phyloP scores from a whole-genome alignment of 2,329 filamentous ascomycete species.

The Cladophialophora bantiana region DNA sequence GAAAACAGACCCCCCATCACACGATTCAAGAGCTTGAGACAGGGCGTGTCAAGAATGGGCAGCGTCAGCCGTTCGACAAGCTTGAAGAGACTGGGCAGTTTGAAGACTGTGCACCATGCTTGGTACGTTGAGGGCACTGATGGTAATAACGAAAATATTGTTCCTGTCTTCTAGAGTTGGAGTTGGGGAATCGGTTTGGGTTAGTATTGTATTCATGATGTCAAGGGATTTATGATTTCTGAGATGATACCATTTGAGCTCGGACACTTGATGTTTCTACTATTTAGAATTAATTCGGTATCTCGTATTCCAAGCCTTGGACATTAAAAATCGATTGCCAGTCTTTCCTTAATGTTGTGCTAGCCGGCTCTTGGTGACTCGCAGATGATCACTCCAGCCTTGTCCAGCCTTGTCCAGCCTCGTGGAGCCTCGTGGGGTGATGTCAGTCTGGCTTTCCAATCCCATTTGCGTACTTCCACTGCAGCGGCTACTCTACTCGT shows the following conservation, averaged over 20 bases:
- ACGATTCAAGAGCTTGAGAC: slow-evolving; percentile 40
- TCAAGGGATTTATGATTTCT: slow-evolving; percentile 25
- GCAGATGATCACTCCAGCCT: background rate
- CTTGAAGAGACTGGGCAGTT: slow-evolving; percentile 82
- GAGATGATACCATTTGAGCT: slow-evolving; percentile 15
- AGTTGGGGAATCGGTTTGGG: slow-evolving; percentile 2
- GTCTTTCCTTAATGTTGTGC: too few relatives aligned
- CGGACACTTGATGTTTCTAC: slow-evolving; percentile 4
- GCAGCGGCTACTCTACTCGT: too few relatives aligned
- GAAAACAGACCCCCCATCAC: slow-evolving; percentile 36
- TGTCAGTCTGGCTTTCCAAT: slow-evolving; percentile 19
- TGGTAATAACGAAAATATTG: slow-evolving; percentile 37
- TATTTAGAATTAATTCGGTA: slow-evolving; percentile 12
- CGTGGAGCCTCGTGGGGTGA: slow-evolving; percentile 13
- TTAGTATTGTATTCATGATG: slow-evolving; percentile 12
- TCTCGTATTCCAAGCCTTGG: background rate
- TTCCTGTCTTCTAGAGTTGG: slow-evolving; percentile 32
- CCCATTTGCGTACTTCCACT: background rate
- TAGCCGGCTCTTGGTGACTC: background rate
- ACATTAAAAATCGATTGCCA: too few relatives aligned
- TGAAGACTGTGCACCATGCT: slow-evolving; percentile 39
- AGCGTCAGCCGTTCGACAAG: slow-evolving; percentile 85
- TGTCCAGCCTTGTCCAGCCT: background rate
- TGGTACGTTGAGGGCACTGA: slow-evolving; percentile 39
- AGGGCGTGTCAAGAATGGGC: slow-evolving; percentile 35